Conservation (phyloP, 1,284 basidiomycete species). For the Ceratorhiza oryzae-sativae region DNA sequence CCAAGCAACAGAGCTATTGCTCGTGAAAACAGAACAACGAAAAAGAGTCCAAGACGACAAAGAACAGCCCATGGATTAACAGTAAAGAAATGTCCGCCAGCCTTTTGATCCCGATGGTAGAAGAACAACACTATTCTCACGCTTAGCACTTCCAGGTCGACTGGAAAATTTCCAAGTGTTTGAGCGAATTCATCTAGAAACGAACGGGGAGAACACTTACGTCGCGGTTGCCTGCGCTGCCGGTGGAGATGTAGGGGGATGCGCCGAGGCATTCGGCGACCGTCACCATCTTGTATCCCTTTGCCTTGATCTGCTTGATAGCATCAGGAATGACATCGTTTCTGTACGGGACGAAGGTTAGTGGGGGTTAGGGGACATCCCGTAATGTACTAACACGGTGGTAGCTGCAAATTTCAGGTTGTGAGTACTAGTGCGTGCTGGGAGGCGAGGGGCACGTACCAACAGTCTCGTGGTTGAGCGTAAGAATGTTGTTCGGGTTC, state of each 20-base stretch:
- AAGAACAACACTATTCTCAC: not conserved
- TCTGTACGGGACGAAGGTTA: not conserved
- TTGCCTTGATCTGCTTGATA: conserved; percentile 36
- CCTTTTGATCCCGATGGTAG: not conserved
- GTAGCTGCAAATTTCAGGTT: not conserved
- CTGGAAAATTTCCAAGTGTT: not conserved
- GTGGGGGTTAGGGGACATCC: not conserved
- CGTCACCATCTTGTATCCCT: conserved; percentile 42
- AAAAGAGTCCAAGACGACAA: conserved; percentile 2
- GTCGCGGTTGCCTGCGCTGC: conserved; percentile 19
- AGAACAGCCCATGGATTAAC: not conserved
- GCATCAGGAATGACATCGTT: conserved; percentile 37
- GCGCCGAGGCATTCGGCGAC: conserved; percentile 42
- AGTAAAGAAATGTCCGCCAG: not conserved
- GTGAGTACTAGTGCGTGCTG: not conserved
- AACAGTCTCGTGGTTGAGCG: conserved; percentile 41
- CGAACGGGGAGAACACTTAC: conserved; percentile 1
- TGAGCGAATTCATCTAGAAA: not conserved
- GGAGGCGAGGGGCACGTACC: not conserved
- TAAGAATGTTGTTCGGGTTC: conserved; percentile 37
- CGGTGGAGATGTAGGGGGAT: conserved; percentile 38
- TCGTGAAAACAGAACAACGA: not conserved
- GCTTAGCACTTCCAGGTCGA: conserved; percentile 41
- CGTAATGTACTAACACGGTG: conserved; percentile 2
- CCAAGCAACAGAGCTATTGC: not conserved